Conservation (phyloP, 768 basidiomycete genomes). For the Auricularia cornea region DNA sequence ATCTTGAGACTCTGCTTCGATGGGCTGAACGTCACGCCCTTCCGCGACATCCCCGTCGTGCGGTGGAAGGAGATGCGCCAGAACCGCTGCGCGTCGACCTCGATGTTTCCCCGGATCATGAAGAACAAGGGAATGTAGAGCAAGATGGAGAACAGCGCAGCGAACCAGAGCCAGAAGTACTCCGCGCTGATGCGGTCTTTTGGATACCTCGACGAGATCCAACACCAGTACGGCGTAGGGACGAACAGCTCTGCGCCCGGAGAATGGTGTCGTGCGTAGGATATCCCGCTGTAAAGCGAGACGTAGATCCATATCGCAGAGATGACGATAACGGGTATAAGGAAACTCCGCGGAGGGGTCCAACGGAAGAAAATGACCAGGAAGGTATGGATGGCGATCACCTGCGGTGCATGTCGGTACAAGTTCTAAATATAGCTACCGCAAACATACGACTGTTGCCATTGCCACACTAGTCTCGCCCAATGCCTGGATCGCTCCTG, state of each 20-base stretch:
- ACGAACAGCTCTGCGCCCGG: conserved; percentile 1
- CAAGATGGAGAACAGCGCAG: conserved; percentile 9
- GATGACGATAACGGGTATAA: conserved; percentile 6
- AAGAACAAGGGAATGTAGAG: conserved; percentile 10
- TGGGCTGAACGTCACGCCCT: not conserved
- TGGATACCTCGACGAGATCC: conserved; percentile 4
- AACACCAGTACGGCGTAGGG: conserved; percentile 11
- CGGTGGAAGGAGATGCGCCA: not conserved
- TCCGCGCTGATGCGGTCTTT: conserved; percentile 1
- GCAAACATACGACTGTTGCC: not conserved
- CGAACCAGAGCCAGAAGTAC: conserved; percentile 8
- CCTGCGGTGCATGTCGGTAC: not conserved
- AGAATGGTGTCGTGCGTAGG: not conserved
- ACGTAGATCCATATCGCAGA: conserved; percentile 9
- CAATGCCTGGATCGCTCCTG: not conserved
- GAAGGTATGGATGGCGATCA: conserved; percentile 10
- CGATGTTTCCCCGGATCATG: conserved; percentile 17
- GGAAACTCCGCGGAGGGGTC: conserved; percentile 7
- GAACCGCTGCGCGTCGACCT: conserved; percentile 3
- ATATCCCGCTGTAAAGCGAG: not conserved
- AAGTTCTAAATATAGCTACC: too few relatives aligned
- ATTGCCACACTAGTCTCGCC: not conserved
- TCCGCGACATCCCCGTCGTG: not conserved
- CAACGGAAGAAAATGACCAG: conserved; percentile 10
- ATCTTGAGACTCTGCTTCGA: conserved; percentile 7